Evolutionary conservation across 148 eudicot genomes (phyloP).

Genomic region (Rhododendron mucronatum): DNA sequence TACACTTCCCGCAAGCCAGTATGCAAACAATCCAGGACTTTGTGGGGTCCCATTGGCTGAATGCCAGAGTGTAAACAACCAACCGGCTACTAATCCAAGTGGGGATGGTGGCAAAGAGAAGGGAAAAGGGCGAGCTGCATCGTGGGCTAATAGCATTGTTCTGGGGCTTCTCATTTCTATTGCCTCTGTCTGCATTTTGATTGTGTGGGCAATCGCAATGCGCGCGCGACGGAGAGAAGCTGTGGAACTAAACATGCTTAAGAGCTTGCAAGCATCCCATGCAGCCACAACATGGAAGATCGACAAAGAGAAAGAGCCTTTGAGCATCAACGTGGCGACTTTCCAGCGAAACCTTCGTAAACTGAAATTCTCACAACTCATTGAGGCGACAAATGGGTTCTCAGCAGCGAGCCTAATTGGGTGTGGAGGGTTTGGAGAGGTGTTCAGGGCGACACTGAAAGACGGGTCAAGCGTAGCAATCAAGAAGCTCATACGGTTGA

Average conservation of each 20-base stretch:
- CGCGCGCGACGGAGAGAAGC: constrained; percentile 58
- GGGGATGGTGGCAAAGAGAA: constrained; percentile 23
- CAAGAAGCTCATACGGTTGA: constrained; percentile 74
- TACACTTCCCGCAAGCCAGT: constrained; percentile 88
- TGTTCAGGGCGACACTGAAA: constrained; percentile 83
- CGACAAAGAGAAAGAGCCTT: constrained; percentile 87
- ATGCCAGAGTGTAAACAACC: constrained; percentile 35
- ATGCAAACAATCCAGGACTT: constrained; percentile 79
- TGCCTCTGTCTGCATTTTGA: constrained; percentile 56
- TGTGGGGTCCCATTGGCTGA: constrained; percentile 89
- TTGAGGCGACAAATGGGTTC: constrained; percentile 94
- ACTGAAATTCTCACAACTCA: constrained; percentile 84
- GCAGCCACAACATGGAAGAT: constrained; percentile 94
- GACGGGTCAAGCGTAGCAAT: constrained; percentile 96
- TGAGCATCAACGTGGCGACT: constrained; percentile 96
- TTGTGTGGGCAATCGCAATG: constrained; percentile 74
- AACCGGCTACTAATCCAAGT: constrained; percentile 16
- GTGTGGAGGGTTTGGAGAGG: constrained; percentile 94
- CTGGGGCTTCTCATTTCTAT: constrained; percentile 72
- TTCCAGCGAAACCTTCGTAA: constrained; percentile 80
- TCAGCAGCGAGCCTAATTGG: constrained; percentile 91
- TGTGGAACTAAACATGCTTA: constrained; percentile 70
- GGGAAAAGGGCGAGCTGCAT: constrained; percentile 26
- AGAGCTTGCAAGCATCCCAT: constrained; percentile 50
- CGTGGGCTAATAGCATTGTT: constrained; percentile 67